Evolutionary conservation across 1,284 basidiomycete species (phyloP), one percentile per base, ranked within the genome.

Genomic region (Phaffia rhodozyma): DNA sequence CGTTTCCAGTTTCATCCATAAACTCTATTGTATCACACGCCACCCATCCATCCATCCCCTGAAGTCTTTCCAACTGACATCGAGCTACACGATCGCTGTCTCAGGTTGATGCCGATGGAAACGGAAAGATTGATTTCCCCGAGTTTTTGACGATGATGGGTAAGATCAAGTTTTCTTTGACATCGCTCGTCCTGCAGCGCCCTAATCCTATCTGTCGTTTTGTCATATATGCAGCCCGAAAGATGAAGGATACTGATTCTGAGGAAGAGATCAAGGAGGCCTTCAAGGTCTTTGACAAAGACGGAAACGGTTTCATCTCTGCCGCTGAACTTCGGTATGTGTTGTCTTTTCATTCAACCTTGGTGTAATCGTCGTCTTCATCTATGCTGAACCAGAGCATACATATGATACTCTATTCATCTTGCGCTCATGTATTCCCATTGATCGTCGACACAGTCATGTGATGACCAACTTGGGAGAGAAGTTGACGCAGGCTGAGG

Each of bases 81-180:
- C 23, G 50, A n/a, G 2, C 43, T 48, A 3, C 21, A 5, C n/a
- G 16, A 25, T 25, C 20, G n/a, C 6, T 21, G 5, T 13, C 13
- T 34, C 63, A 77, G 76, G 78, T 79, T 62, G 81, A 82, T 68
- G 81, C 82, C 27, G 82, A 84, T 70, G 81, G 81, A 66, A 83
- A 83, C 75, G 92, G 91, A 68, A 90, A 89, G 68, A 96, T 97
- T 77, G 93, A 97, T 78, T 97, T 97, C 77, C 86, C 88, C 68
- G 91, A 93, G 74, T 57, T 27, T 11, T 34, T 34, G 54, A 25
- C 54, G 23, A n/a, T 32, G 29, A 32, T 43, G 30, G 48, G 27
- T 58, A 18, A 38, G 16, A 23, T 21, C 30, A 32, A 16, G 52
- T 30, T 48, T 61, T n/a, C 43, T 47, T 16, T 27, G 30, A 1